Base-by-base conservation (phyloP, 1,139 yeast species). In the Saccharomyces hybrid region DNA sequence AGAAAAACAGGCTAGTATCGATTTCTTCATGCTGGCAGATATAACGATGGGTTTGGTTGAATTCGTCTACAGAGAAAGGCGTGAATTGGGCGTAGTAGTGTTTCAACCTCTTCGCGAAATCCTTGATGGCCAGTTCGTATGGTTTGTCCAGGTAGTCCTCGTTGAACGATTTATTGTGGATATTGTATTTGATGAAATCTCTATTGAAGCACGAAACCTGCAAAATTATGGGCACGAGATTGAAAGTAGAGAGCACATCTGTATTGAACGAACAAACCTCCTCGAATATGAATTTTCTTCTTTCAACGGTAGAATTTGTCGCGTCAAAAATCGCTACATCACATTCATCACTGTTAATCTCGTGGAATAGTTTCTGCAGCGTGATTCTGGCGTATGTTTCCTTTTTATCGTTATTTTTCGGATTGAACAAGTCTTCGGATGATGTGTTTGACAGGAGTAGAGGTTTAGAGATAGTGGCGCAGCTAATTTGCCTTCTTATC, bases 321-420 rank as follows among this genome's bases (percentile, higher is more conserved):
- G 91, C 91, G 68, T 85, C 91, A 57, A 83, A 77, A 34, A 83
- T 76, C 2, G 88, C 90, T 49, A 84, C 77, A 63, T 81, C 82
- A 47, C 81, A 74, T 34, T 65, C 61, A 56, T 78, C 75, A 26
- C 66, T 62, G 41, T 72, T 64, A 49, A 85, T 69, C 53, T 78
- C 80, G 51, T 71, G 66, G 25, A 83, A 72, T 55, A 84, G 64
- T 52, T 77, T 72, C 49, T 76, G 74, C 55, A 84, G 72, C 3
- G 88, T 80, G 57, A 82, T 78, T 54, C 77, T 76, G 7, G 89
- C 90, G 64, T 77, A 84, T 42, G 70, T 61, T 57, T 84, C 88
- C 59, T 88, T 75, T 62, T 79, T 79, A 31, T 74, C 67, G 19
- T 74, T 70, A 44, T 80, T 81, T 52, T 69, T 66, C 51, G 72